phyloP scores from a whole-genome alignment of 768 basidiomycete species.

The Suillus variegatus region DNA sequence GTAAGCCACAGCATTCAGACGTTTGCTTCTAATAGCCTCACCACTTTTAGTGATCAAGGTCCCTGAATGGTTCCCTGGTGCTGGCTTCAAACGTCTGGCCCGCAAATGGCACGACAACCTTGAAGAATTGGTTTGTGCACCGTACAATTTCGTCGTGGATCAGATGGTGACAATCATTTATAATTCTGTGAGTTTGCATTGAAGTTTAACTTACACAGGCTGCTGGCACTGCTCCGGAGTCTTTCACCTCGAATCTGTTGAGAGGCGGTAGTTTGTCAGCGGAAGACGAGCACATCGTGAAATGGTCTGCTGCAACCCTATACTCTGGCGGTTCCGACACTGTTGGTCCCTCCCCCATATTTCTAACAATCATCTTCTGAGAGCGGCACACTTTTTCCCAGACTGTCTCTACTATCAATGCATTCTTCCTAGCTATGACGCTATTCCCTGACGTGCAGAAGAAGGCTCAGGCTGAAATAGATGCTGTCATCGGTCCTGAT shows the following conservation, averaged over 20 bases:
- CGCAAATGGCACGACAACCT: slow-evolving; percentile 55
- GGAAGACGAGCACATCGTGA: slow-evolving; percentile 61
- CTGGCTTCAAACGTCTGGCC: slow-evolving; percentile 54
- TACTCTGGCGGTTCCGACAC: slow-evolving; percentile 22
- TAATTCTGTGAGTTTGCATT: not conserved
- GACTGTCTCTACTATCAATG: slow-evolving; percentile 15
- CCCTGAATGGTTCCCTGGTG: slow-evolving; percentile 61
- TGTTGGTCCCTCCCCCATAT: not conserved
- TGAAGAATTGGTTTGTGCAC: slow-evolving; percentile 55
- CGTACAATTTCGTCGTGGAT: slow-evolving; percentile 59
- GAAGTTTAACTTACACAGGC: slow-evolving; percentile 37
- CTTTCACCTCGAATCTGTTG: slow-evolving; percentile 60
- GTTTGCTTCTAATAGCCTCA: not conserved
- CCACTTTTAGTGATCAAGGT: slow-evolving; percentile 39
- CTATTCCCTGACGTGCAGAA: slow-evolving; percentile 45
- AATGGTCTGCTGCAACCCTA: slow-evolving; percentile 53
- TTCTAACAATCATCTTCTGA: not conserved
- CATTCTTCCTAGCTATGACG: slow-evolving; percentile 1
- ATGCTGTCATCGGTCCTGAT: slow-evolving; percentile 56
- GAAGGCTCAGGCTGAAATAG: slow-evolving; percentile 66
- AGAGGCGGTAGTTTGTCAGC: slow-evolving; percentile 48
- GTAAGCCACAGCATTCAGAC: slow-evolving; percentile 20
- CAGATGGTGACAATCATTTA: slow-evolving; percentile 45
- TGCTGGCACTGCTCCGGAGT: slow-evolving; percentile 46
- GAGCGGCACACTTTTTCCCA: not conserved